Evolutionary conservation across 2,329 filamentous ascomycete species (phyloP).

Genomic region (Beauveria pseudobassiana): DNA sequence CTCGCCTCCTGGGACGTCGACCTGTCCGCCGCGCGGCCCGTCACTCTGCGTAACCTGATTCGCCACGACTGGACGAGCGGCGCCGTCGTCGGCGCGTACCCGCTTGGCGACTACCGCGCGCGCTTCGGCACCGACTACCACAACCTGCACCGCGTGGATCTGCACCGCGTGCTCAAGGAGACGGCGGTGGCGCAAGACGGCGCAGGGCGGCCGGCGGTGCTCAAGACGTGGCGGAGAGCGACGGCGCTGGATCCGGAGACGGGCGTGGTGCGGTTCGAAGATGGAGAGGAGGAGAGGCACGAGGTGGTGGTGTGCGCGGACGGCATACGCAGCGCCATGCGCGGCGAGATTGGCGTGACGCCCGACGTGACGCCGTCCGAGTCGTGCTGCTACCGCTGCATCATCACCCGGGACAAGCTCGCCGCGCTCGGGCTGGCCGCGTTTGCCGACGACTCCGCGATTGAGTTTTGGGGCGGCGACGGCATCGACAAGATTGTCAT

Average conservation of each 20-base stretch:
- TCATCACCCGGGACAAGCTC: constrained; percentile 47
- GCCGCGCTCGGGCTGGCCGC: constrained; percentile 47
- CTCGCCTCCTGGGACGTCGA: constrained; percentile 56
- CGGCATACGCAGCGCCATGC: constrained; percentile 53
- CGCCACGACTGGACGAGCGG: constrained; percentile 58
- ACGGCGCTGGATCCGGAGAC: constrained; percentile 41
- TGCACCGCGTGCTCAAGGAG: constrained; percentile 55
- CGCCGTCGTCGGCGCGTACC: constrained; percentile 49
- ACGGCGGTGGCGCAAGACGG: constrained; percentile 42
- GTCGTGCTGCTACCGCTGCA: constrained; percentile 52
- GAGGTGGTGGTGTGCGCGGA: constrained; percentile 54
- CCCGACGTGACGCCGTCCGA: constrained; percentile 46
- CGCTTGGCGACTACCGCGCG: constrained; percentile 52
- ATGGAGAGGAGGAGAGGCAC: constrained; percentile 38
- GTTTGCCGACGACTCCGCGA: constrained; percentile 46
- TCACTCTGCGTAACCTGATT: constrained; percentile 53
- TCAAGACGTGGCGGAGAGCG: constrained; percentile 46
- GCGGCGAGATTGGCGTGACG: constrained; percentile 46
- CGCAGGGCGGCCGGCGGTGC: constrained; percentile 37
- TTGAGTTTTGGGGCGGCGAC: constrained; percentile 61
- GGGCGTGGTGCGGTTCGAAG: constrained; percentile 41
- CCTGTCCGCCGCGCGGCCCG: constrained; percentile 50
- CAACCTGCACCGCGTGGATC: constrained; percentile 58
- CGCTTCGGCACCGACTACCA: constrained; percentile 54
- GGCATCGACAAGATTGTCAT: constrained; percentile 56